A percentile compares a stretch with the other conserved stretches of the same genome.
phyloP scores from a whole-genome alignment of 2,329 filamentous ascomycete species.

The Exserohilum rostratum region DNA sequence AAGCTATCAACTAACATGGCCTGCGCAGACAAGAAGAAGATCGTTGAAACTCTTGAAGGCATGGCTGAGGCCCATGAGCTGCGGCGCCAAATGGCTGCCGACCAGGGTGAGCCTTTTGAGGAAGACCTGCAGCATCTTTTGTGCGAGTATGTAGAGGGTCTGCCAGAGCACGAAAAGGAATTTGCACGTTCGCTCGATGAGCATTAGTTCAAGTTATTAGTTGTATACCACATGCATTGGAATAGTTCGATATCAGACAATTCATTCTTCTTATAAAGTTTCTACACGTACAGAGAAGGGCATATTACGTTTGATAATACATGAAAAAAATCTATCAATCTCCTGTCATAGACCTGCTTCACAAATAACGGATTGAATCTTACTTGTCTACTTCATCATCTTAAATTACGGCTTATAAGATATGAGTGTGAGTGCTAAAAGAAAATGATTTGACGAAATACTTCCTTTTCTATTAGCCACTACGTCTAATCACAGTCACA shows the following conservation, averaged over 20 bases:
- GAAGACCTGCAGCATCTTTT: constrained; percentile 7
- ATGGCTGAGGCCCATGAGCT: constrained; percentile 9
- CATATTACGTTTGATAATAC: background rate
- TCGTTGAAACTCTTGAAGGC: constrained; percentile 8
- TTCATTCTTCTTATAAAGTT: no score
- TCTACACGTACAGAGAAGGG: no score
- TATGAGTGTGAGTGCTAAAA: no score
- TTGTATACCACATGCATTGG: no score
- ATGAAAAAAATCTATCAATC: no score
- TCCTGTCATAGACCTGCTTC: no score
- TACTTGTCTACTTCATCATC: no score
- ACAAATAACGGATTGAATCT: no score
- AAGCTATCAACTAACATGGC: constrained; percentile 2
- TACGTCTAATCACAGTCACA: no score
- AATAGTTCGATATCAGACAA: background rate
- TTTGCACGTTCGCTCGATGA: constrained; percentile 6
- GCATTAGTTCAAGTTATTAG: background rate
- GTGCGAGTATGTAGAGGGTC: constrained; percentile 7
- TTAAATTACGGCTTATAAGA: no score
- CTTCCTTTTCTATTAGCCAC: no score
- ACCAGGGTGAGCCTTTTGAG: constrained; percentile 9
- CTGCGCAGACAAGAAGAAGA: constrained; percentile 8
- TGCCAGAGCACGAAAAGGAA: constrained; percentile 9
- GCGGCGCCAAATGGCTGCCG: constrained; percentile 10
- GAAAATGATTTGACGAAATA: no score